Evolutionary conservation across 2,329 filamentous ascomycete genomes (phyloP), one percentile per base, ranked within the genome.

Genomic region (Colletotrichum sp.): DNA sequence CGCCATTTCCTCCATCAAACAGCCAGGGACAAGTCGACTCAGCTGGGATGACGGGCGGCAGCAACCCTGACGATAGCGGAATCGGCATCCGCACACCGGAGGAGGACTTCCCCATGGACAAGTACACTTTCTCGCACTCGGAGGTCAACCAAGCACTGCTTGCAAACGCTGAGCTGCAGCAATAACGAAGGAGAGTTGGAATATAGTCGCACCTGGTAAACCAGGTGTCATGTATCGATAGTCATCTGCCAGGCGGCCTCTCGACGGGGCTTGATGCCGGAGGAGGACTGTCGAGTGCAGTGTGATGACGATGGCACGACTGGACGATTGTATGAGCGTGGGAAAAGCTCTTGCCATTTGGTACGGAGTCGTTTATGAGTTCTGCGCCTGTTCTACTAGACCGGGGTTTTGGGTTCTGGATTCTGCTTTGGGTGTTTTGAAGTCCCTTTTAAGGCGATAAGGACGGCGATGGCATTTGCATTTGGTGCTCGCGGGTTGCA

Each of bases 71-170:
- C 78, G 94, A 95, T 78, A 95, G 94, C 80, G 94, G 93, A 2
- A 95, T 95, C 76, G 93, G 93, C 34, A 93, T 95, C 79, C 86
- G 91, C 66, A 93, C 91, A 6, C 91, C 92, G 1, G 92, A 93
- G 69, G 92, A 93, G 70, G 92, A 93, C 30, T 92, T 91, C 62
- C 86, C 89, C 2, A 88, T 91, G 82, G 89, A 91, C 68, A 93
- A 93, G 80, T 93, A 89, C 80, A 85, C 87, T 12, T 89, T 88
- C 74, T 79, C 85, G 15, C 82, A 82, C 48, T 76, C 81, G 30
- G 84, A 86, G 36, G 76, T 75, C 52, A 81, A 80, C 30, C 82
- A 86, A 70, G 79, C 78, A 34, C 78, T 86, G 77, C 84, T 82
- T 66, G 76, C 79, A 27, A 82, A 78, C 18, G 66, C 81, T 32